These are phyloP conservation scores for Insectozyma bohioensis DNA, from an alignment of 1,139 yeast species.

Conservation along the genomic window DNA sequence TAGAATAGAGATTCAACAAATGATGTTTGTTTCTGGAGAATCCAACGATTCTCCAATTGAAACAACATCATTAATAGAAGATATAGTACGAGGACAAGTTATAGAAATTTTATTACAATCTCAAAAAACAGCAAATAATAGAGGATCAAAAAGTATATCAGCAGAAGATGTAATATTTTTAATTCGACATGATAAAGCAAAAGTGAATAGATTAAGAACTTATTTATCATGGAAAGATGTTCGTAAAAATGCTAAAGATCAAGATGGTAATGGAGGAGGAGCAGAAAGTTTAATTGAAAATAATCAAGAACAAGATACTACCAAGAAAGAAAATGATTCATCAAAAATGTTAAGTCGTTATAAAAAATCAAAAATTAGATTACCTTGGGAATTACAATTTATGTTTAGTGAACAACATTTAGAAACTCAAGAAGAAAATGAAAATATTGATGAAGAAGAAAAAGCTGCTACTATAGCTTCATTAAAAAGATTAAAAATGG, in stretches of 20 bases:
- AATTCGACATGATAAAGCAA: conserved; percentile 91
- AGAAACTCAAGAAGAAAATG: conserved; percentile 76
- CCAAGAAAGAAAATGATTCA: conserved; percentile 42
- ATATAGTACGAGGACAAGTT: conserved; percentile 92
- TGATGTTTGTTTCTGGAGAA: conserved; percentile 99
- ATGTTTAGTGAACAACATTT: conserved; percentile 91
- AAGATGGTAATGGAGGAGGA: conserved; percentile 73
- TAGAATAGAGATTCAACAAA: conserved; percentile 86
- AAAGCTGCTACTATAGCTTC: conserved; percentile 90
- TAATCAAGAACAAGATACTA: conserved; percentile 21
- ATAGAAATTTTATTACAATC: conserved; percentile 83
- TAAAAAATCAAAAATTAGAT: conserved; percentile 75
- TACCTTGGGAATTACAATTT: conserved; percentile 95
- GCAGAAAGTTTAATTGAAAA: conserved; percentile 48
- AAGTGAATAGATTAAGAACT: conserved; percentile 86
- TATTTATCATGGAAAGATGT: conserved; percentile 97
- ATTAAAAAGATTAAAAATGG: conserved; percentile 80
- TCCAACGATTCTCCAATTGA: conserved; percentile 91
- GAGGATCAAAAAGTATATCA: conserved; percentile 84
- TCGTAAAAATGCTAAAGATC: conserved; percentile 94
- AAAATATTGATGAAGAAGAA: conserved; percentile 83
- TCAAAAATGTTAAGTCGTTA: conserved; percentile 59
- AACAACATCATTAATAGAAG: conserved; percentile 89
- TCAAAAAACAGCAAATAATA: conserved; percentile 68
- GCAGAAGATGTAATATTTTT: conserved; percentile 93